Evolutionary conservation across 805 yeast genomes (phyloP).

Genomic region (Cyberlindnera japonica): DNA sequence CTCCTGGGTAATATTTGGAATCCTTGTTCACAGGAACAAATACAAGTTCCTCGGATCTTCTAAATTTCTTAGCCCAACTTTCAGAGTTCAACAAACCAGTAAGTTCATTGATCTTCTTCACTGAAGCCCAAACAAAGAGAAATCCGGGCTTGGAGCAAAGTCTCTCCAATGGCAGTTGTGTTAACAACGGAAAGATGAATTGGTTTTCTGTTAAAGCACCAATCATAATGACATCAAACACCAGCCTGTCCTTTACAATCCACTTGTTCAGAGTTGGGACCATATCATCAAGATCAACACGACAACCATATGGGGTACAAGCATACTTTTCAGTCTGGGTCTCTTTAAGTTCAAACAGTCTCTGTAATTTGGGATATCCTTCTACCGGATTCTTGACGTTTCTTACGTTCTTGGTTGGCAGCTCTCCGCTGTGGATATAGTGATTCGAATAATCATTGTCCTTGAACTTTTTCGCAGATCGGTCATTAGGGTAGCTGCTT

Average conservation of each 20-base stretch:
- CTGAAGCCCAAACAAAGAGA: conserved; percentile 82
- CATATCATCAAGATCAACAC: conserved; percentile 50
- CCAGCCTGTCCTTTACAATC: conserved; percentile 53
- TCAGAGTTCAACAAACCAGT: conserved; percentile 50
- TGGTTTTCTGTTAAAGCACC: conserved; percentile 81
- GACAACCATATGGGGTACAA: conserved; percentile 61
- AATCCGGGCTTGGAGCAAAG: conserved; percentile 84
- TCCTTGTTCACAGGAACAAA: conserved; percentile 67
- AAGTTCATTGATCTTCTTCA: conserved; percentile 63
- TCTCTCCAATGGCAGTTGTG: conserved; percentile 64
- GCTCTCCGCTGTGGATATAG: conserved; percentile 56
- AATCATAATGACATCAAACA: conserved; percentile 88
- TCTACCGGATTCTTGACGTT: conserved; percentile 64
- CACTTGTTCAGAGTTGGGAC: conserved; percentile 55
- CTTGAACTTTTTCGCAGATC: conserved; percentile 28
- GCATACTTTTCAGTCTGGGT: conserved; percentile 52
- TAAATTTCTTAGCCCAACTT: conserved; percentile 61
- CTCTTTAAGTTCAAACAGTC: conserved; percentile 60
- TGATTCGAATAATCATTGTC: conserved; percentile 75
- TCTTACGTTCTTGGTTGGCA: conserved; percentile 62
- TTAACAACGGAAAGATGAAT: conserved; percentile 56
- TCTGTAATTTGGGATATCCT: conserved; percentile 84
- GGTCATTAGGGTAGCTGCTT: too few species aligned
- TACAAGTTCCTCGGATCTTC: conserved; percentile 87
- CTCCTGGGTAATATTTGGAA: conserved; percentile 64